phyloP scores from a whole-genome alignment of 2,329 filamentous ascomycete species.

The Colletotrichum incanum region DNA sequence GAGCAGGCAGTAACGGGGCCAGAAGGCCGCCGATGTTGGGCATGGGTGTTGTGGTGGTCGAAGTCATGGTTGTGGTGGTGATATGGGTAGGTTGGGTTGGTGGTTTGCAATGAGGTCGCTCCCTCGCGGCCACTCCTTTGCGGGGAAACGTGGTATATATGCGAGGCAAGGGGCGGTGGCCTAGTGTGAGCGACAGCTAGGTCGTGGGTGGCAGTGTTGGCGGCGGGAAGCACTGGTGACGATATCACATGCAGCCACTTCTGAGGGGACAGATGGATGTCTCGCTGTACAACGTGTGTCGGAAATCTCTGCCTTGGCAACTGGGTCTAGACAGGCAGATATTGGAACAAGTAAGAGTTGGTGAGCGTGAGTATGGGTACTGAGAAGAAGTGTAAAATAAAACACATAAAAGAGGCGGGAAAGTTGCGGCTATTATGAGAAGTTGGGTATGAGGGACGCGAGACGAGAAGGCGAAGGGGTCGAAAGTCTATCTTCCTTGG shows the following conservation, averaged over 20 bases:
- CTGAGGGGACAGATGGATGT: constrained; percentile 24
- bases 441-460: constrained; percentile 16
- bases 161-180: constrained; percentile 19
- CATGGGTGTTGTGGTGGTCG: constrained; percentile 45
- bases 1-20: constrained; percentile 71
- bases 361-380: background rate
- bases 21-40: constrained; percentile 64
- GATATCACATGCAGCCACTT: constrained; percentile 40
- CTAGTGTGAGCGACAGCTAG: constrained; percentile 16
- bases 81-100: background rate
- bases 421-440: constrained; percentile 25
- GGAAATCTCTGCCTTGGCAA: constrained; percentile 40
- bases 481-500: constrained; percentile 24
- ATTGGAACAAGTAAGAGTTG: background rate
- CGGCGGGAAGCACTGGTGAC: constrained; percentile 23
- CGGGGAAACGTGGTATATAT: constrained; percentile 23
- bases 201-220: constrained; percentile 27
- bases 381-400: background rate
- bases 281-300: constrained; percentile 25
- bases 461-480: constrained; percentile 5
- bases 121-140: constrained; percentile 5
- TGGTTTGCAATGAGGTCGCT: background rate
- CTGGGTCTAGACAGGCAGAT: background rate
- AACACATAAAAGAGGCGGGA: background rate
- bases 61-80: constrained; percentile 47